Percentiles rank a stretch among this genome's conserved stretches.
phyloP scores from a whole-genome alignment of 257 asterid genomes.

The Fraxinus anomala region DNA sequence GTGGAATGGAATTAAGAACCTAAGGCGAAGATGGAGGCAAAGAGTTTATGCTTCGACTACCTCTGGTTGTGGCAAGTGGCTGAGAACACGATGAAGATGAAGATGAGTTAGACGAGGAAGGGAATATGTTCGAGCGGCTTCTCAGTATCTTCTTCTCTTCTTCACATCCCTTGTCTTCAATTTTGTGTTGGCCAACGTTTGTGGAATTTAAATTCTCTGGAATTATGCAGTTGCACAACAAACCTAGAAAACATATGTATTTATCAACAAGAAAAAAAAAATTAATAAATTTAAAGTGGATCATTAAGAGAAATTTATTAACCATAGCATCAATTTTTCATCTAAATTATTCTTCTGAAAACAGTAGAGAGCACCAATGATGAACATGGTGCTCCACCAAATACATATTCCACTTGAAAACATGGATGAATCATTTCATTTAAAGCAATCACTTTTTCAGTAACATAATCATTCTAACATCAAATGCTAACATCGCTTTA shows the following conservation, averaged over 20 bases:
- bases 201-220: conserved; percentile 46
- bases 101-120: conserved; percentile 24
- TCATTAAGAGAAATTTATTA: not conserved
- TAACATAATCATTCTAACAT: not conserved
- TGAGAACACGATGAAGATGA: conserved; percentile 31
- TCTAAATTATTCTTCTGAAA: not conserved
- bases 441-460: conserved; percentile 2
- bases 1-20: conserved; percentile 25
- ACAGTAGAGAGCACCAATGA: not conserved
- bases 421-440: not conserved
- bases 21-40: conserved; percentile 38
- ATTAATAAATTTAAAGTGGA: not conserved
- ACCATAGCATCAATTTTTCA: not conserved
- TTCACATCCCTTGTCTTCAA: conserved; percentile 49
- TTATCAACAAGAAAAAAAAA: not conserved
- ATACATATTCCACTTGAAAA: not conserved
- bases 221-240: conserved; percentile 69
- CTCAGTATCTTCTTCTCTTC: conserved; percentile 54
- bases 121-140: conserved; percentile 44
- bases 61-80: conserved; percentile 30
- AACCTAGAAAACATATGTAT: conserved; percentile 37
- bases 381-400: not conserved
- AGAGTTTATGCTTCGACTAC: conserved; percentile 31
- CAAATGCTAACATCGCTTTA: not conserved
- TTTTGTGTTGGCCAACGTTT: conserved; percentile 54